Percentiles rank a stretch among this genome's conserved stretches.
These are phyloP conservation scores for Lentinus brumalis DNA, from an alignment of 768 basidiomycete species.

Conservation along the genomic window DNA sequence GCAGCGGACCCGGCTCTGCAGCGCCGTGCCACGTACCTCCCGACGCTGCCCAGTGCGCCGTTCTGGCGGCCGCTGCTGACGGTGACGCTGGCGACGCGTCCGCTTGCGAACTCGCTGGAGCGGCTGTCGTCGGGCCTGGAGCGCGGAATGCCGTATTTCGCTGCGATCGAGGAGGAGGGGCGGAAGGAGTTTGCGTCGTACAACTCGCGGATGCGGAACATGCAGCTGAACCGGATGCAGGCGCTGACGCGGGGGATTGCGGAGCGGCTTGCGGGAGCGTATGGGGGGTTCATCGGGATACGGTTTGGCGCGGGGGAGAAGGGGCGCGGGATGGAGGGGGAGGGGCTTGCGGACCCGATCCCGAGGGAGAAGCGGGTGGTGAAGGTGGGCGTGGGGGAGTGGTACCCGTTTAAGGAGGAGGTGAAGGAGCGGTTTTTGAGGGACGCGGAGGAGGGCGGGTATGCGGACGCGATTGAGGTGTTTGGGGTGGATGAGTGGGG, in stretches of 20 bases:
- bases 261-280: constrained; percentile 34
- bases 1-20: background rate
- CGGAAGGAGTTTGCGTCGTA: constrained; percentile 36
- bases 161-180: constrained; percentile 34
- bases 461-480: constrained; percentile 26
- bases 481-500: constrained; percentile 32
- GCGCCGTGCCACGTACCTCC: constrained; percentile 33
- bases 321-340: constrained; percentile 41
- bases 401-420: constrained; percentile 32
- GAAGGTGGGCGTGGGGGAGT: constrained; percentile 38
- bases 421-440: constrained; percentile 19
- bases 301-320: constrained; percentile 32
- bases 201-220: constrained; percentile 34
- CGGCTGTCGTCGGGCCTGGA: constrained; percentile 35
- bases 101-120: constrained; percentile 37
- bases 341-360: constrained; percentile 37
- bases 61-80: constrained; percentile 46
- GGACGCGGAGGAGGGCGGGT: constrained; percentile 20
- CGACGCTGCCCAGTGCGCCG: constrained; percentile 30
- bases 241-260: constrained; percentile 33
- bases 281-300: constrained; percentile 42
- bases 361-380: constrained; percentile 34
- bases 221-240: constrained; percentile 39
- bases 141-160: constrained; percentile 40
- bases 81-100: constrained; percentile 44